These are phyloP conservation scores for Alisma plantagoaquatica DNA, from an alignment of 106 monocot species.

Conservation along the genomic window DNA sequence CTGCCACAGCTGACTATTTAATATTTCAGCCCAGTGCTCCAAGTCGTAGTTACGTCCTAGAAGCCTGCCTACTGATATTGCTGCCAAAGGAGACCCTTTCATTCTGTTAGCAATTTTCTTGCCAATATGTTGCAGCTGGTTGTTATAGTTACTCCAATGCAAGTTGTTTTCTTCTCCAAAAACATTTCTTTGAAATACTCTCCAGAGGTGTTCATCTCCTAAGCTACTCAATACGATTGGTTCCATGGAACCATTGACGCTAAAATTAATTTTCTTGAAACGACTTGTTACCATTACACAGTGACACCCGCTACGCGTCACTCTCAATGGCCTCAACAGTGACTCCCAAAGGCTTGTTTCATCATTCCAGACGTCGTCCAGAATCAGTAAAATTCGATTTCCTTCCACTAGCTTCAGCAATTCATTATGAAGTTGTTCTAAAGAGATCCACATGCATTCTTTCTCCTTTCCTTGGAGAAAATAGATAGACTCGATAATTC, in stretches of 20 bases:
- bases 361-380: constrained; percentile 34
- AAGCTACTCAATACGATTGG: neutral
- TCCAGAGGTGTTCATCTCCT: neutral
- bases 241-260: no score
- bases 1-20: neutral
- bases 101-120: constrained; percentile 5
- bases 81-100: constrained; percentile 7
- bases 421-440: constrained; percentile 7
- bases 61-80: neutral
- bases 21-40: neutral
- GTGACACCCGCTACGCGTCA: neutral
- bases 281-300: constrained; percentile 7
- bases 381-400: constrained; percentile 24
- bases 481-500: constrained; percentile 4
- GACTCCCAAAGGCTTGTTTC: constrained; percentile 8
- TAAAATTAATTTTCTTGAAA: neutral
- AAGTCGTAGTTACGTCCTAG: no score
- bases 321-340: constrained; percentile 5
- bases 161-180: no score
- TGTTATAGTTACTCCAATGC: no score
- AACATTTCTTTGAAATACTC: constrained; percentile 1
- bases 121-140: neutral
- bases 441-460: neutral
- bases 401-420: constrained; percentile 4
- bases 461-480: neutral